Percentiles rank a stretch among this genome's conserved stretches.
Conservation (phyloP, 1,284 basidiomycete species). For the Cryptococcus sp. region DNA sequence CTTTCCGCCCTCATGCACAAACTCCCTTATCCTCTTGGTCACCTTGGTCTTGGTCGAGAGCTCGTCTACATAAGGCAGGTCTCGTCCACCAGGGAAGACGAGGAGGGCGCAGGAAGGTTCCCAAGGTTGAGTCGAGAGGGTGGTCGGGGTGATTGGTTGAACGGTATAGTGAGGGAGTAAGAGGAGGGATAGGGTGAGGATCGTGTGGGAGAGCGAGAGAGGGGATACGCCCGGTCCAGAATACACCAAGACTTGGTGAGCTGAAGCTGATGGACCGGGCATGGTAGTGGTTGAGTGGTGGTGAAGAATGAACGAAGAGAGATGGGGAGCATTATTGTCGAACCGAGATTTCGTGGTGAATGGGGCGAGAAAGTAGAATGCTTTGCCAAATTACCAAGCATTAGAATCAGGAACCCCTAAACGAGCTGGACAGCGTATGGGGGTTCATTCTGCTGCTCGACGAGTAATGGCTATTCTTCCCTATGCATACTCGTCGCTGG, state of each 20-base stretch:
- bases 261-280: slow-evolving; percentile 34
- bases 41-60: slow-evolving; percentile 43
- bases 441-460: no score
- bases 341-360: no score
- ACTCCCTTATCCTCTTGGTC: slow-evolving; percentile 55
- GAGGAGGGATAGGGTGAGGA: slow-evolving; percentile 56
- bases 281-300: slow-evolving; percentile 10
- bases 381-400: no score
- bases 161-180: slow-evolving; percentile 72
- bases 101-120: slow-evolving; percentile 64
- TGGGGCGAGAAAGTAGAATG: no score
- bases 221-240: slow-evolving; percentile 63
- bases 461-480: no score
- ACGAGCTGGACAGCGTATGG: no score
- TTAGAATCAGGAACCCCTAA: no score
- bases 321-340: no score
- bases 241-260: slow-evolving; percentile 66
- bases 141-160: slow-evolving; percentile 57
- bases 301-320: no score
- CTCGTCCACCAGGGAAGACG: slow-evolving; percentile 62
- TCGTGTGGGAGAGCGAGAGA: slow-evolving; percentile 56
- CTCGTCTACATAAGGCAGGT: slow-evolving; percentile 52
- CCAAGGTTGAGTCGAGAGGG: slow-evolving; percentile 69
- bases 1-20: slow-evolving; percentile 62
- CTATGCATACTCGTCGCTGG: not conserved